Base-by-base conservation (phyloP, 169 alveolate species). In the Babesia microti region DNA sequence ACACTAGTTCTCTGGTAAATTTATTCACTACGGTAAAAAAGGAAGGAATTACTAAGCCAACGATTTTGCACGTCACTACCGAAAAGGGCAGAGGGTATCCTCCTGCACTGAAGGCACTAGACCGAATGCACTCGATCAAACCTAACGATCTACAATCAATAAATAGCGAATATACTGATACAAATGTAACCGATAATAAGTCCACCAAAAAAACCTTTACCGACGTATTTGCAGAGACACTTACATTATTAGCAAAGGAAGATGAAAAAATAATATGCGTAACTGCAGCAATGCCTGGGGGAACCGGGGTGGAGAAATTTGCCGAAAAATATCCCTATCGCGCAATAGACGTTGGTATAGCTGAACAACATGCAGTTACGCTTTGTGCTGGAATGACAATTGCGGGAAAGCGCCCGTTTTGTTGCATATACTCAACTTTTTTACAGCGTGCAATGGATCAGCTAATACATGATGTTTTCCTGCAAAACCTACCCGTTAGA, bases 321-420 rank as follows among this genome's bases (percentile, higher is more conserved):
- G 89, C 83, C 21, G 40, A 32, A 34, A 52, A 23, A 27, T 69
- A 37, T 49, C 85, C 81, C n/a, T 57, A 70, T 14, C 68, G 79
- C 56, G 71, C 65, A 48, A 84, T 79, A 44, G 94, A 87, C 50
- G 94, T 87, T 0, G 94, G 91, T 7, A 87, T 87, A 17, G 87
- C 89, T 2, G 94, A 87, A 49, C 94, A 84, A 54, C 92, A 87
- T 48, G 91, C 91, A 6, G 85, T 79, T 22, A 83, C 91, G 14
- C 81, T 87, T 33, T 55, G 84, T 14, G 87, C 90, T 1, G 91
- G 91, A 12, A 47, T 82, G 61, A 89, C 90, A 2, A 63, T 68
- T 36, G 78, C 60, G 41, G 87, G 80, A 5, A 54, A 49, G 3
- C 81, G 72, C 37, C 83, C 89, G 23, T 78, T 76, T 50, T 59